phyloP scores from a whole-genome alignment of 768 basidiomycete genomes.

The Suillus sp. region DNA sequence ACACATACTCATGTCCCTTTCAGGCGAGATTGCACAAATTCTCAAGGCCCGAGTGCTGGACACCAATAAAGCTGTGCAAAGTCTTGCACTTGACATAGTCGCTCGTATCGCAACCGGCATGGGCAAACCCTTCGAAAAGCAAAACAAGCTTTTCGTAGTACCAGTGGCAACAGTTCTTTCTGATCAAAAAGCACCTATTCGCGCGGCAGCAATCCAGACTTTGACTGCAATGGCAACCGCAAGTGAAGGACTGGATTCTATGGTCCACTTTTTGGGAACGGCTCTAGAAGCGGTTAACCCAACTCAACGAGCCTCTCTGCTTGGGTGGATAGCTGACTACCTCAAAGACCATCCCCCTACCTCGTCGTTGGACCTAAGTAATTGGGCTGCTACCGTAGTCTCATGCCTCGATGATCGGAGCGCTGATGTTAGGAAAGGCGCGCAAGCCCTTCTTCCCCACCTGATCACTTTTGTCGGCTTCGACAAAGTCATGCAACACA shows the following conservation, averaged over 20 bases:
- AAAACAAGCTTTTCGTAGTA: constrained; percentile 71
- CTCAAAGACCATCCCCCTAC: constrained; percentile 64
- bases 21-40: constrained; percentile 88
- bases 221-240: constrained; percentile 83
- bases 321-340: constrained; percentile 82
- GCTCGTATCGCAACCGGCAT: constrained; percentile 89
- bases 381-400: constrained; percentile 67
- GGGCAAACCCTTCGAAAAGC: constrained; percentile 94
- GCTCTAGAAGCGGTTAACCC: constrained; percentile 89
- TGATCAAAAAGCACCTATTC: constrained; percentile 89
- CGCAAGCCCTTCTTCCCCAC: constrained; percentile 76
- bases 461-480: constrained; percentile 78
- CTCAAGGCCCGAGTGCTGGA: constrained; percentile 89
- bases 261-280: constrained; percentile 77
- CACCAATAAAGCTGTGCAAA: constrained; percentile 93
- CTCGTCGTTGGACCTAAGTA: constrained; percentile 63
- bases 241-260: constrained; percentile 80
- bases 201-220: constrained; percentile 74
- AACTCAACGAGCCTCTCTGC: constrained; percentile 74
- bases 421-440: constrained; percentile 89
- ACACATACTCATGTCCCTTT: constrained; percentile 1
- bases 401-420: constrained; percentile 88
- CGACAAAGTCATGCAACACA: constrained; percentile 84
- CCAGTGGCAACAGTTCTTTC: constrained; percentile 84
- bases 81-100: constrained; percentile 87